phyloP scores from a whole-genome alignment of 2,329 filamentous ascomycete genomes.

The Hortaea sp. region DNA sequence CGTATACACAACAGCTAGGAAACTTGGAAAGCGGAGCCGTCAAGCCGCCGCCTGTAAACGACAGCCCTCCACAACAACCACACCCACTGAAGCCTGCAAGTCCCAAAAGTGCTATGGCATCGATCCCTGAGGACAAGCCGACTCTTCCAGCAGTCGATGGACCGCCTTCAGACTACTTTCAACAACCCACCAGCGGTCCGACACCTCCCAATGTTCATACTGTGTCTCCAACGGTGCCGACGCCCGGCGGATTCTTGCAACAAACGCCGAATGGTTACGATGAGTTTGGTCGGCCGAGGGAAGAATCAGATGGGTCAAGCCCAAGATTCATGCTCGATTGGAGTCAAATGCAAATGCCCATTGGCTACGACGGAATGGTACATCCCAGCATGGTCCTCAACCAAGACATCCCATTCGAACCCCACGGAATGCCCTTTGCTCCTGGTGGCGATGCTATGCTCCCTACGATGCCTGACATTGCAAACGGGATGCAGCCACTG shows the following conservation, averaged over 20 bases:
- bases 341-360: slow-evolving; percentile 36
- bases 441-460: slow-evolving; percentile 31
- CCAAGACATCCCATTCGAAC: slow-evolving; percentile 36
- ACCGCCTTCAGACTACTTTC: slow-evolving; percentile 30
- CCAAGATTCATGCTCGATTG: slow-evolving; percentile 41
- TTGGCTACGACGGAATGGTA: slow-evolving; percentile 33
- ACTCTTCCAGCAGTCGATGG: slow-evolving; percentile 20
- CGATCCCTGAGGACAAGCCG: slow-evolving; percentile 21
- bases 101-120: slow-evolving; percentile 15
- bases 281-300: slow-evolving; percentile 31
- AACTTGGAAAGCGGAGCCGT: slow-evolving; percentile 5
- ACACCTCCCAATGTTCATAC: slow-evolving; percentile 9
- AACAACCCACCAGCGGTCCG: slow-evolving; percentile 29
- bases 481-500: slow-evolving; percentile 26
- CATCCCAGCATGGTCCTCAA: slow-evolving; percentile 36
- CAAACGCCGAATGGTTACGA: slow-evolving; percentile 38
- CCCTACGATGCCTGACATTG: slow-evolving; percentile 36
- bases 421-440: slow-evolving; percentile 27
- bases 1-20: slow-evolving; percentile 12
- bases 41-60: neutral
- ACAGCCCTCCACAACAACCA: slow-evolving; percentile 24
- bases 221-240: slow-evolving; percentile 13
- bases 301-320: slow-evolving; percentile 34
- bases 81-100: slow-evolving; percentile 26
- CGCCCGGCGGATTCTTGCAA: slow-evolving; percentile 26